Evolutionary conservation across 306 rosid genomes (phyloP).

Genomic region (Vigna angularis): DNA sequence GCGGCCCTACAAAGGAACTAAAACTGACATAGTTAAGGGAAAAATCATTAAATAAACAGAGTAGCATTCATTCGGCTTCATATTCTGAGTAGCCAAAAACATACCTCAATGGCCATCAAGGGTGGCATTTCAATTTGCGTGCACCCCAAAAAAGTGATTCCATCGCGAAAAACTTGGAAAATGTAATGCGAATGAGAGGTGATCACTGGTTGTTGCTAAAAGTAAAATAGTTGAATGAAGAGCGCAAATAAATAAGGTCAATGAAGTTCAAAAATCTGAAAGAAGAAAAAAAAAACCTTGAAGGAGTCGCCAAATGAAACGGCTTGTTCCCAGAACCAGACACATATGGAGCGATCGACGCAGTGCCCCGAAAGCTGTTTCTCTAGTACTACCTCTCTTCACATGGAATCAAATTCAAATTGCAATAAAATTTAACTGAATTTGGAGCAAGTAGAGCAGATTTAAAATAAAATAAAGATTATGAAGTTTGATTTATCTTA

Average conservation of each 20-base stretch:
- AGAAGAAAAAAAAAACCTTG: constrained; percentile 53
- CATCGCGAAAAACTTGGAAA: constrained; percentile 88
- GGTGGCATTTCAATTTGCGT: constrained; percentile 99
- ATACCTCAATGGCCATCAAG: constrained; percentile 93
- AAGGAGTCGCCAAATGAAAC: constrained; percentile 77
- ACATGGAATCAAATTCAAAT: constrained; percentile 37
- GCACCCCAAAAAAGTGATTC: constrained; percentile 94
- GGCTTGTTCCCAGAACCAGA: constrained; percentile 90
- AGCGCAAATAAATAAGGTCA: not conserved
- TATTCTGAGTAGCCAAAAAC: constrained; percentile 3
- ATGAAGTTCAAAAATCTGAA: not conserved
- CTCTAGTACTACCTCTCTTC: constrained; percentile 91
- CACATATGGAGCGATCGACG: constrained; percentile 91
- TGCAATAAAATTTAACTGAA: not conserved
- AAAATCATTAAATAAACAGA: not conserved
- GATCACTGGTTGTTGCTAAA: constrained; percentile 80
- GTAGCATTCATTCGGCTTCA: not conserved
- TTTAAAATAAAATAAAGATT: not conserved
- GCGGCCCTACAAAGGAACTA: constrained; percentile 98
- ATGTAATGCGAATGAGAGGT: constrained; percentile 96
- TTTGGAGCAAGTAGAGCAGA: not conserved
- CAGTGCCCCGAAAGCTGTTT: constrained; percentile 92
- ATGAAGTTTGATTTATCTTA: constrained; percentile 31
- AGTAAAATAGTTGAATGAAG: not conserved
- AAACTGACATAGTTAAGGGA: constrained; percentile 50